Conservation (phyloP, 2,329 filamentous ascomycete species). For the Talaromyces sp. region DNA sequence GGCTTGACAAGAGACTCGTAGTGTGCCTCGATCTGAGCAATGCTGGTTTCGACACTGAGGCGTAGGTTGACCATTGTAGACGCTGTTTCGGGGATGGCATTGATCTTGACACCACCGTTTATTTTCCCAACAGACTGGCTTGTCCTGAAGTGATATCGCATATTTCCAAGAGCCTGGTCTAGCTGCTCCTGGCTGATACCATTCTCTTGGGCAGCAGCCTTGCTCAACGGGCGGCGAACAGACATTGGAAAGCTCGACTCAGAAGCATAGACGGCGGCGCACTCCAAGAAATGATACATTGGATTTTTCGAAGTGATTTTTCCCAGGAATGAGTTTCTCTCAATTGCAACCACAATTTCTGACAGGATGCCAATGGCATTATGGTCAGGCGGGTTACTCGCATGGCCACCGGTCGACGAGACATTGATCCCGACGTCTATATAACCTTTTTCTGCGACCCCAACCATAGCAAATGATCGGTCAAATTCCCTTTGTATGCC, state of each 20-base stretch:
- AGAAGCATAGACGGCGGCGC: constrained; percentile 53
- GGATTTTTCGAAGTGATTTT: constrained; percentile 50
- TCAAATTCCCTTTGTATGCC: constrained; percentile 46
- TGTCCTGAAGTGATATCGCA: constrained; percentile 52
- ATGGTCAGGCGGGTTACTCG: constrained; percentile 57
- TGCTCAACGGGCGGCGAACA: constrained; percentile 32
- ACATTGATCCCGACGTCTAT: constrained; percentile 56
- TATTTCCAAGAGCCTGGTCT: constrained; percentile 1
- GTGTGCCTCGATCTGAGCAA: constrained; percentile 42
- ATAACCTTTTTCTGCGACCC: constrained; percentile 60
- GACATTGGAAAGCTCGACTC: constrained; percentile 42
- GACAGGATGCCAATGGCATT: constrained; percentile 65
- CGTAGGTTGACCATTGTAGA: constrained; percentile 52
- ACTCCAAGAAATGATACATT: constrained; percentile 52
- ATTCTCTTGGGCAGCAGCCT: constrained; percentile 30
- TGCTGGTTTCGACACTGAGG: constrained; percentile 51
- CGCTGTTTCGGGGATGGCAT: constrained; percentile 53
- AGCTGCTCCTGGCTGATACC: constrained; percentile 2
- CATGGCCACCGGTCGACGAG: constrained; percentile 56
- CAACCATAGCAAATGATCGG: constrained; percentile 51
- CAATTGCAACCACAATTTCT: constrained; percentile 60
- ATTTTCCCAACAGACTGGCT: constrained; percentile 53
- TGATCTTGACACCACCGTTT: constrained; percentile 52
- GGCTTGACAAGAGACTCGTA: constrained; percentile 42
- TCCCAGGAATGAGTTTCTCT: constrained; percentile 51